Percentiles rank a stretch among this genome's conserved stretches.
Evolutionary conservation across 345 rosid genomes (phyloP).

Genomic region (Reutealis trisperma): DNA sequence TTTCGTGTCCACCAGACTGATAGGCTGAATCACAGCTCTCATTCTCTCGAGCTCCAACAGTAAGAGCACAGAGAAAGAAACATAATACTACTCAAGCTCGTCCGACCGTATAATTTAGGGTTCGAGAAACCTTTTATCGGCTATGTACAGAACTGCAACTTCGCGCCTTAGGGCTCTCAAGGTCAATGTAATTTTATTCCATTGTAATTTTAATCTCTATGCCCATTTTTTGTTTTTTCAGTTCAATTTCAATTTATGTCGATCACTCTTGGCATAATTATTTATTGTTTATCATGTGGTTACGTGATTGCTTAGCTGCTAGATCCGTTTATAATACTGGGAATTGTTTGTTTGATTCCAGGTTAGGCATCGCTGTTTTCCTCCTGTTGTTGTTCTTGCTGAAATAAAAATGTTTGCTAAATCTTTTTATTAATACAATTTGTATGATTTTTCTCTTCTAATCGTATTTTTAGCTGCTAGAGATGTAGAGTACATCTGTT

Average conservation of each 20-base stretch:
- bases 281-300: neutral
- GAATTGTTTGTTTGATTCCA: neutral
- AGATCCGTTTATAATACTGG: conserved; percentile 2
- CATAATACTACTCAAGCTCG: neutral
- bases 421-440: neutral
- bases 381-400: neutral
- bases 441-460: neutral
- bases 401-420: neutral
- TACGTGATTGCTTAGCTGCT: neutral
- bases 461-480: neutral
- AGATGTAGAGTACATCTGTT: neutral
- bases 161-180: conserved; percentile 30
- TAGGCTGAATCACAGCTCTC: neutral
- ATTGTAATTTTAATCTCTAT: neutral
- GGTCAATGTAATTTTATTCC: conserved; percentile 7
- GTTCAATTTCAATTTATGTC: too few species aligned
- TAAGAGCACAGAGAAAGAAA: neutral
- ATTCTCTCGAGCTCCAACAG: neutral
- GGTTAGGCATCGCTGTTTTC: neutral
- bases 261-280: neutral
- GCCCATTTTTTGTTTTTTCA: neutral
- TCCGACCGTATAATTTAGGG: neutral
- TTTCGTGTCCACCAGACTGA: neutral
- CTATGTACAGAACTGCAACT: conserved; percentile 31
- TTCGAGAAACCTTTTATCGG: neutral